phyloP scores from a whole-genome alignment of 257 asterid genomes.

The Solanum clarkiae region DNA sequence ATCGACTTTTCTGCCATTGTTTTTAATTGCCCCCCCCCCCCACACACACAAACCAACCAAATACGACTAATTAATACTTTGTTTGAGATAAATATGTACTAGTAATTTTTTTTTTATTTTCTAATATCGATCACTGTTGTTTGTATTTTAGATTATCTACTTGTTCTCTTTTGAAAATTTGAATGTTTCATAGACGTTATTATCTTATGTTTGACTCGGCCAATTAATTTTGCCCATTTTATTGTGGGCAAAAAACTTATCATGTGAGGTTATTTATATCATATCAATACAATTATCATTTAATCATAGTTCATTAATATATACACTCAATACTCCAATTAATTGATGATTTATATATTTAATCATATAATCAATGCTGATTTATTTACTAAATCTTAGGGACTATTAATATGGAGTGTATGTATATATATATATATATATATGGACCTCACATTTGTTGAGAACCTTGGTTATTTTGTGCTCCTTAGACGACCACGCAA shows the following conservation, averaged over 20 bases:
- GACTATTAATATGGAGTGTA: neutral
- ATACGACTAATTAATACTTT: neutral
- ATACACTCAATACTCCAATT: neutral
- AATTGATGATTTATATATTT: neutral
- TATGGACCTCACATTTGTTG: neutral
- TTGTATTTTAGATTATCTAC: neutral
- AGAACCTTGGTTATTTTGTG: neutral
- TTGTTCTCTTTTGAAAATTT: neutral
- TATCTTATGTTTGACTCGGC: neutral
- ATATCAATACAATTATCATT: too few relatives aligned
- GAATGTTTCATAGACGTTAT: neutral
- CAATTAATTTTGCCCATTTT: neutral
- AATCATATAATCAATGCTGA: neutral
- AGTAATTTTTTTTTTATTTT: neutral
- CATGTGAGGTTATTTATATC: too few relatives aligned
- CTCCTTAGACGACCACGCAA: neutral
- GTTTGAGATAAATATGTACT: neutral
- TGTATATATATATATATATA: neutral
- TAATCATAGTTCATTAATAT: neutral
- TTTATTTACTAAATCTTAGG: neutral
- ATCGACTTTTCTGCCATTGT: neutral
- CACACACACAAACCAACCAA: neutral
- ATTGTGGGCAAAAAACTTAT: neutral
- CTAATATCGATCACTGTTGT: neutral
- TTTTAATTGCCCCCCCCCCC: neutral